Evolutionary conservation across 768 basidiomycete species (phyloP).

Genomic region (Termitomyces sp.): DNA sequence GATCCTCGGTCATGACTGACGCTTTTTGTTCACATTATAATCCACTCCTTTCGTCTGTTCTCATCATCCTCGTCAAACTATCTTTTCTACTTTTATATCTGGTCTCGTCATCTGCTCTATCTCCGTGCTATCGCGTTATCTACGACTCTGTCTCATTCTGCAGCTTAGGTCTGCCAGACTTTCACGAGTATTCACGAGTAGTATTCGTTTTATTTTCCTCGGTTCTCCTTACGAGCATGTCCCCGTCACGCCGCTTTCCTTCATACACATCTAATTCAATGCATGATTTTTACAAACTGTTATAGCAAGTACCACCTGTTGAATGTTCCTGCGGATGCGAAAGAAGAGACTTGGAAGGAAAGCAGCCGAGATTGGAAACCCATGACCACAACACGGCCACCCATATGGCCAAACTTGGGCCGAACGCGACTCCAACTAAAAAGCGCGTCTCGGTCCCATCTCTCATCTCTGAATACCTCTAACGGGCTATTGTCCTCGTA

Average conservation of each 20-base stretch:
- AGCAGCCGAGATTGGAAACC: constrained; percentile 7
- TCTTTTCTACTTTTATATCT: neutral
- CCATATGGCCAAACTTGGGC: constrained; percentile 26
- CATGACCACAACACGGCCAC: constrained; percentile 14
- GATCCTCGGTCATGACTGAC: neutral
- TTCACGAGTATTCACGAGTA: constrained; percentile 2
- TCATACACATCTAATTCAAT: neutral
- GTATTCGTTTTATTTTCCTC: neutral
- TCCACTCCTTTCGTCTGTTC: neutral
- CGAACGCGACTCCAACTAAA: constrained; percentile 35
- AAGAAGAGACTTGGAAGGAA: constrained; percentile 1
- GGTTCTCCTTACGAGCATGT: constrained; percentile 1
- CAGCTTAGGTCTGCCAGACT: neutral
- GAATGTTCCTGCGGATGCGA: neutral
- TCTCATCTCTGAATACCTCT: constrained; percentile 5
- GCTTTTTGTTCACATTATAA: neutral
- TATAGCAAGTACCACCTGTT: neutral
- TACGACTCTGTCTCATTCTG: constrained; percentile 2
- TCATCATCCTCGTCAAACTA: neutral
- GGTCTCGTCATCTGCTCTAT: constrained; percentile 7
- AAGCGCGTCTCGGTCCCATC: constrained; percentile 18
- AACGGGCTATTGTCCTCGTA: constrained; percentile 7
- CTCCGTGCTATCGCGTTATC: constrained; percentile 9
- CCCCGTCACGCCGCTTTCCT: constrained; percentile 1
- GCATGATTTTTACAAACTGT: neutral